Conservation (phyloP, 345 rosid genomes). For the Bruguiera parviflora region DNA sequence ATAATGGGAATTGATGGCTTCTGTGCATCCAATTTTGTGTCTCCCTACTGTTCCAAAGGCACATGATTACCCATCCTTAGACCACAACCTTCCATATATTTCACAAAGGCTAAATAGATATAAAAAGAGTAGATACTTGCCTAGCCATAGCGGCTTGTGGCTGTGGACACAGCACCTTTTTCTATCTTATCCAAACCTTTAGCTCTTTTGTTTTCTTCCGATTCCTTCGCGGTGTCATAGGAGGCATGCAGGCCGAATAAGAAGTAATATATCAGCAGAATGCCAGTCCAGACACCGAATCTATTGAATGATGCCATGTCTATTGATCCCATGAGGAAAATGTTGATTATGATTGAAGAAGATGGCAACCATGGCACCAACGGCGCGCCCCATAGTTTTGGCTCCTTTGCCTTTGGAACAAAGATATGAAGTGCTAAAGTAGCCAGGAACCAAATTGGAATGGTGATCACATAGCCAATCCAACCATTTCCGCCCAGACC, state of each 20-base stretch:
- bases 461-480: slow-evolving; percentile 55
- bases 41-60: too few species aligned
- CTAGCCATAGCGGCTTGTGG: too few species aligned
- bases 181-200: slow-evolving; percentile 12
- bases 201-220: not conserved
- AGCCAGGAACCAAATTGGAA: slow-evolving; percentile 56
- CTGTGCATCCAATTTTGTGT: too few species aligned
- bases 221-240: slow-evolving; percentile 50
- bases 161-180: slow-evolving; percentile 6
- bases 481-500: slow-evolving; percentile 36
- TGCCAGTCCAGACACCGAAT: slow-evolving; percentile 59
- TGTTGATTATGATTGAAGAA: slow-evolving; percentile 59
- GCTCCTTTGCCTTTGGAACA: slow-evolving; percentile 65
- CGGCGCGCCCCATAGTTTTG: slow-evolving; percentile 84
- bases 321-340: slow-evolving; percentile 79
- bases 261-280: slow-evolving; percentile 58
- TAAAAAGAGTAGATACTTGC: too few species aligned
- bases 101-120: too few species aligned
- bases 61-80: too few species aligned
- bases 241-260: slow-evolving; percentile 71
- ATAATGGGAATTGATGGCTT: too few species aligned
- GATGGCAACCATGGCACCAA: slow-evolving; percentile 90
- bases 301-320: slow-evolving; percentile 50
- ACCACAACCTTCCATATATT: too few species aligned
- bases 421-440: slow-evolving; percentile 39